Evolutionary conservation across 139 green algal species (phyloP), one percentile per base, ranked within the genome.

Genomic region (Chlamydomonas eustigma): DNA sequence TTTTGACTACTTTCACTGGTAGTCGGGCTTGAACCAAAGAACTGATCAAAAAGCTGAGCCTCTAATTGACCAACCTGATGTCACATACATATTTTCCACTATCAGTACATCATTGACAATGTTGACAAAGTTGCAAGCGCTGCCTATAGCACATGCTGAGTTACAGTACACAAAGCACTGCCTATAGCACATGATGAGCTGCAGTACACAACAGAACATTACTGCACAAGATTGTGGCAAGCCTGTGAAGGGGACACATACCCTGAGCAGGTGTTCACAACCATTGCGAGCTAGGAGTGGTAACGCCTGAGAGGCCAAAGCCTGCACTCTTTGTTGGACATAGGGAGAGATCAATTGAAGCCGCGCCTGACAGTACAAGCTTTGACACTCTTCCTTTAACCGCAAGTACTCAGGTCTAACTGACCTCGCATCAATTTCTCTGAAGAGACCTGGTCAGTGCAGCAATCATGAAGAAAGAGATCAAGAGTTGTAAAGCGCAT

Each of bases 381-480:
- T 58, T 64, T 96, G 87, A 81, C 91, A 97, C 83, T 98, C 95
- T n/a, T 78, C 58, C 38, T 98, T 82, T 64, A 98, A 87, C 50
- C 88, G 82, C 22, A 63, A 65, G 78, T 98, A 99, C 82, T 98
- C 94, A 35, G 77, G 78, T 32, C 83, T 71, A 50, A 75, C 25
- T 4, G 76, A 78, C 4, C 92, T 85, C 50, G 75, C 51, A 77
- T 93, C 89, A 33, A 98, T 85, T 63, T 95, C 93, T 32, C 76
- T 67, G n/a, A 98, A 88, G 63, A 97, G 58, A 1, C 85, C 44
- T 58, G 44, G 12, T 12, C 12, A 58, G 44, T 58, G 44, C 12
- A 58, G 44, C 12, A 28, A 18, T 18, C 44, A 58, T 18, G 18
- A 28, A 18, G 44, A 12, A 58, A 28, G 44, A 28, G 44, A 18